Evolutionary conservation across 768 basidiomycete species (phyloP), one percentile per base, ranked within the genome.

Genomic region (Phylloporus scabripes): DNA sequence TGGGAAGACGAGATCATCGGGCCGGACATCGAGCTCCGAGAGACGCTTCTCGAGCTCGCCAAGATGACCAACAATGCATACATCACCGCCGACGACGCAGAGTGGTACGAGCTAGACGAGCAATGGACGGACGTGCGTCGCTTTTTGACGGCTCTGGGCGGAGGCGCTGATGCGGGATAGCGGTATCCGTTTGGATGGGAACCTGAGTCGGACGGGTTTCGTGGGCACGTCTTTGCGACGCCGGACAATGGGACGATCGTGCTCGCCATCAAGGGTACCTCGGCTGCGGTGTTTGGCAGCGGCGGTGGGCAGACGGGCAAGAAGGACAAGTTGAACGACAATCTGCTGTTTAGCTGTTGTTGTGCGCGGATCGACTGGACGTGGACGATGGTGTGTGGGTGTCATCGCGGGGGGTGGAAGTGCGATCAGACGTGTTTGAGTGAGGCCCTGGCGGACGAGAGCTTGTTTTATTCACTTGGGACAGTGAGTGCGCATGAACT

Each of bases 41-140:
- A 84, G 53, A 87, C 89, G 2, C 70, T 98, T 26, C 73, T 88
- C 29, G 72, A 81, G 50, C 76, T 99, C 41, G 95, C 93, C 9
- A 96, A 92, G 79, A 97, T 99, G 90, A 81, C 91, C 34, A 89
- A 85, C 60, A 92, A 98, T 62, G 92, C 95, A 42, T 97, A 97
- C 71, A 68, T 85, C 14, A 61, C 72, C 10, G 80, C 80, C 0
- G 73, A 75, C 7, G 81, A 85, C 48, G 50, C 67, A 6, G 77
- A 64, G 1, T 98, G 95, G 95, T 95, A 90, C 64, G 81, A 87
- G 41, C 59, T 93, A 39, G 75, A 72, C 1, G 75, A 72, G 0
- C 60, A 73, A 1, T 97, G 86, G 86, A 82, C 80, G 62, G 68
- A 68, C 7, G 80, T 80, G 48, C 48, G 61, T 56, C 29, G 5